Conservation (phyloP, 2,329 filamentous ascomycete genomes). For the Colletotrichum chrysophilum region DNA sequence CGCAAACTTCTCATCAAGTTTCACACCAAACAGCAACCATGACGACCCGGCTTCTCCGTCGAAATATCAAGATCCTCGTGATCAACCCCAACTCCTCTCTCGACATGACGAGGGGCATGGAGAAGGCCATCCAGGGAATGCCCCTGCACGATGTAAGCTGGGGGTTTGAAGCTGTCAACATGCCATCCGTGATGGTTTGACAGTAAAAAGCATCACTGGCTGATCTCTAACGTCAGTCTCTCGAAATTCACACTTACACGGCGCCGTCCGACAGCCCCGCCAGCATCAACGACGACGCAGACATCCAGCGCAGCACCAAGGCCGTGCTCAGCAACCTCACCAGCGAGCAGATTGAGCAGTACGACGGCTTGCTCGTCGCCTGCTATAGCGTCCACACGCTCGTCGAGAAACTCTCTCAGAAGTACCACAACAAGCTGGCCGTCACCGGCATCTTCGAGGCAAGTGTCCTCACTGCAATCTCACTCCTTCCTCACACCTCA, state of each 20-base stretch:
- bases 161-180: neutral
- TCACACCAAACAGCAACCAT: conserved; percentile 21
- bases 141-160: conserved; percentile 40
- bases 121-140: conserved; percentile 50
- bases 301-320: conserved; percentile 67
- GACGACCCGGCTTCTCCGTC: conserved; percentile 32
- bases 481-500: conserved; percentile 44
- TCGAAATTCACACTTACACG: conserved; percentile 68
- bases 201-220: neutral
- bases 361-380: conserved; percentile 83
- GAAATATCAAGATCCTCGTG: conserved; percentile 62
- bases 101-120: conserved; percentile 73
- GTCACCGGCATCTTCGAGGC: conserved; percentile 90
- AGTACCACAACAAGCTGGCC: conserved; percentile 39
- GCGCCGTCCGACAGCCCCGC: conserved; percentile 65
- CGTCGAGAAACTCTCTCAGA: conserved; percentile 60
- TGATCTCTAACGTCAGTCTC: conserved; percentile 36
- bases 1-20: neutral
- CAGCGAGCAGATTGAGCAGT: conserved; percentile 41
- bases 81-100: conserved; percentile 81
- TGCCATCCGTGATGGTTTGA: neutral
- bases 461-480: conserved; percentile 69
- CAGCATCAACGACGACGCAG: conserved; percentile 79
- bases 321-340: conserved; percentile 60
- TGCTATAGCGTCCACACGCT: conserved; percentile 89